These are phyloP conservation scores for Artemisia tridentata DNA, from an alignment of 129 eudicot species.

Conservation along the genomic window DNA sequence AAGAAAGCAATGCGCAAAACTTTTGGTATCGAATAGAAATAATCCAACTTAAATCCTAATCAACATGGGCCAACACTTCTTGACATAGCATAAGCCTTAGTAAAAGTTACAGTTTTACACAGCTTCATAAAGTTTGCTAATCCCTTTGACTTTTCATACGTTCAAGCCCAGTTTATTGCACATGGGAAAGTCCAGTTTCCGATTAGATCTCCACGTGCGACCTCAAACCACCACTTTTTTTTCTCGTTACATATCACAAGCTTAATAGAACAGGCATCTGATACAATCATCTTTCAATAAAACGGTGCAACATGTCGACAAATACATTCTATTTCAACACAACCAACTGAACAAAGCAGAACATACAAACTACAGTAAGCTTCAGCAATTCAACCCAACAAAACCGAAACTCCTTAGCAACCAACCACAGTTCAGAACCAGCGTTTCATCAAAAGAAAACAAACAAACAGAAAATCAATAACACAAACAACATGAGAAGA, in stretches of 20 bases:
- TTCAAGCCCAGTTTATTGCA: conserved; percentile 4
- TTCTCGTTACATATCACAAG: conserved; percentile 11
- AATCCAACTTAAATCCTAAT: not conserved
- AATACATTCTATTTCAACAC: conserved; percentile 19
- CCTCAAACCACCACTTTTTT: conserved; percentile 22
- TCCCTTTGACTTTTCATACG: conserved; percentile 10
- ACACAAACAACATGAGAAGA: conserved; percentile 1
- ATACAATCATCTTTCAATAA: conserved; percentile 19
- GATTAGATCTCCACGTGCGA: not conserved
- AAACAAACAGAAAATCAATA: conserved; percentile 43
- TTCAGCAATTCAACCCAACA: conserved; percentile 38
- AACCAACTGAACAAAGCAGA: conserved; percentile 41
- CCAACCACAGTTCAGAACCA: conserved; percentile 44
- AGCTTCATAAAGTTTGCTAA: conserved; percentile 24
- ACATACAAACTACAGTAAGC: conserved; percentile 34
- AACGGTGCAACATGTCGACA: conserved; percentile 22
- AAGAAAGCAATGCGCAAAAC: conserved; percentile 2
- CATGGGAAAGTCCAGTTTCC: conserved; percentile 11
- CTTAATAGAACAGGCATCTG: conserved; percentile 16
- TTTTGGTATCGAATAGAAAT: not conserved
- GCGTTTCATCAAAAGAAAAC: conserved; percentile 36
- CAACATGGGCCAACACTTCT: too few species aligned
- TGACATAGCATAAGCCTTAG: not conserved
- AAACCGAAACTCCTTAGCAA: conserved; percentile 36
- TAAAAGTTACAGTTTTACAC: not conserved